These are phyloP conservation scores for Lojkania enalia DNA, from an alignment of 2,329 filamentous ascomycete genomes.

Conservation along the genomic window DNA sequence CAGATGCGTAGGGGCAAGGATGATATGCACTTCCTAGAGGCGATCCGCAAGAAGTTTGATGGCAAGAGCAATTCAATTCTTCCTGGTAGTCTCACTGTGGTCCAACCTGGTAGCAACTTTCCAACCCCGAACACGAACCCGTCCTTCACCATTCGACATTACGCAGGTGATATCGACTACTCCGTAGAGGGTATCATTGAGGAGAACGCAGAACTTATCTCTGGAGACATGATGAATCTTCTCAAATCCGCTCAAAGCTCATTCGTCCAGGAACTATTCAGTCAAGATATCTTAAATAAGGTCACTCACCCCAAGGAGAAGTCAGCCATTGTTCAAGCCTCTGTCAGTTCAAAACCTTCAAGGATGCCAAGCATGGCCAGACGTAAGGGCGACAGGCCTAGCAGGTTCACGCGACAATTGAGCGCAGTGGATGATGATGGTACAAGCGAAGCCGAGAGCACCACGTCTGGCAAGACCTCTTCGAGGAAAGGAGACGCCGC, in stretches of 20 bases:
- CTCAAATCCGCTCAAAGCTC: conserved; percentile 85
- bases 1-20: conserved; percentile 88
- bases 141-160: conserved; percentile 89
- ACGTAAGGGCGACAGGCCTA: conserved; percentile 65
- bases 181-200: conserved; percentile 84
- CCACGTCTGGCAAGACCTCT: conserved; percentile 40
- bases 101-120: conserved; percentile 87
- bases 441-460: conserved; percentile 47
- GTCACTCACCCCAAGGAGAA: conserved; percentile 91
- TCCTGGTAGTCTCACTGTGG: conserved; percentile 73
- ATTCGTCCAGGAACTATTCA: conserved; percentile 88
- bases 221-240: conserved; percentile 92
- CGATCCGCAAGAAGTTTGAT: conserved; percentile 88
- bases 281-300: conserved; percentile 92
- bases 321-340: conserved; percentile 90
- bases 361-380: conserved; percentile 91
- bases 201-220: conserved; percentile 95
- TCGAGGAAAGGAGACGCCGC: conserved; percentile 32
- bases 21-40: conserved; percentile 88
- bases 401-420: conserved; percentile 48
- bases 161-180: conserved; percentile 95
- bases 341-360: conserved; percentile 92
- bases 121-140: conserved; percentile 78
- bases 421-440: conserved; percentile 53
- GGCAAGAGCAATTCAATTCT: conserved; percentile 90